These are phyloP conservation scores for Suillus brevipes DNA, from an alignment of 768 basidiomycete species.

Conservation along the genomic window DNA sequence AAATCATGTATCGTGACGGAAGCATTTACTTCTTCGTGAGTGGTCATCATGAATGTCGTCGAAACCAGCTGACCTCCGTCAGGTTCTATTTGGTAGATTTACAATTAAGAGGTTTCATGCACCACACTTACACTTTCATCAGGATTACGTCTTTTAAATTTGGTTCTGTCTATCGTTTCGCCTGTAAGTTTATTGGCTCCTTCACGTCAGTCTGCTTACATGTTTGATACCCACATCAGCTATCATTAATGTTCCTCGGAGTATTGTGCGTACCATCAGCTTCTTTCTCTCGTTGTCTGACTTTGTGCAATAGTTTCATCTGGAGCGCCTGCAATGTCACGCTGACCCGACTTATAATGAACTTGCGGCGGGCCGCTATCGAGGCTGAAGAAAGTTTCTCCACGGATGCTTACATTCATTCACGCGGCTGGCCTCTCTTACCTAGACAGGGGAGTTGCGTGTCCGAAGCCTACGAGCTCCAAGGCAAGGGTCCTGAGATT, in stretches of 20 bases:
- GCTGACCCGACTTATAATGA: slow-evolving; percentile 34
- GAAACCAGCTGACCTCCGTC: slow-evolving; percentile 4
- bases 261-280: slow-evolving; percentile 18
- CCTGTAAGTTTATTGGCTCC: slow-evolving; percentile 20
- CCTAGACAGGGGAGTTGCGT: not conserved
- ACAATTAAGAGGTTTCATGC: not conserved
- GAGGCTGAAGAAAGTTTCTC: not conserved
- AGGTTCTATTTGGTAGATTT: slow-evolving; percentile 28
- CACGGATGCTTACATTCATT: not conserved
- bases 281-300: slow-evolving; percentile 5
- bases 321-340: slow-evolving; percentile 38
- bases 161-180: slow-evolving; percentile 21
- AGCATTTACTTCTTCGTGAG: slow-evolving; percentile 29
- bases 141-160: slow-evolving; percentile 25
- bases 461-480: slow-evolving; percentile 3
- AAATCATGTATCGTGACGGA: slow-evolving; percentile 31
- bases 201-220: not conserved
- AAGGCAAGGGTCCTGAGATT: slow-evolving; percentile 1
- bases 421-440: slow-evolving; percentile 3
- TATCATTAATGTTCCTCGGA: slow-evolving; percentile 20
- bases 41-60: not conserved
- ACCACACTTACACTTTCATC: not conserved
- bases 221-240: slow-evolving; percentile 13
- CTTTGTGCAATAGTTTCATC: slow-evolving; percentile 26
- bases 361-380: slow-evolving; percentile 27